Evolutionary conservation across 2,329 filamentous ascomycete genomes (phyloP).

Genomic region (Verticillium longisporum): DNA sequence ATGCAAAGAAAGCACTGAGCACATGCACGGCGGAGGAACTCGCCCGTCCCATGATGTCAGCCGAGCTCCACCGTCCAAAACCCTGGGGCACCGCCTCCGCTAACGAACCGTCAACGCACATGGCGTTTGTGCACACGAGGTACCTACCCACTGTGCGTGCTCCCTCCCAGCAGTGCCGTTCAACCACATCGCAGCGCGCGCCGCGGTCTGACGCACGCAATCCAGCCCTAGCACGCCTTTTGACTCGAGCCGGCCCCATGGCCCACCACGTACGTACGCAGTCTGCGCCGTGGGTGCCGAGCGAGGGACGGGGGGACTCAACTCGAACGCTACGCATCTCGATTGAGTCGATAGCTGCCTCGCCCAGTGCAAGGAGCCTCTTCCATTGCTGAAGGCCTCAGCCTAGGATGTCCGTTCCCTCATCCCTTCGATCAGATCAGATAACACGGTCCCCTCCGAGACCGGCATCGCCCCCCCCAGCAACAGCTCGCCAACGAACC

Average conservation of each 20-base stretch:
- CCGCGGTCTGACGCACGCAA: background rate
- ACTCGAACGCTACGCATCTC: background rate
- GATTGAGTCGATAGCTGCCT: background rate
- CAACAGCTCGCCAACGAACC: background rate
- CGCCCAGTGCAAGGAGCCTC: too few species aligned
- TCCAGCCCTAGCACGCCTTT: background rate
- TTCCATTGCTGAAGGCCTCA: background rate
- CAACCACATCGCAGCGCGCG: background rate
- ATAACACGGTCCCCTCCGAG: background rate
- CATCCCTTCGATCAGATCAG: background rate
- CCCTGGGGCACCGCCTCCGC: background rate
- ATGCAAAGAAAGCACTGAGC: background rate
- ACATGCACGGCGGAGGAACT: background rate
- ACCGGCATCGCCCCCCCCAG: background rate
- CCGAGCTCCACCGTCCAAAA: background rate
- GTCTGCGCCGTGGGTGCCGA: background rate
- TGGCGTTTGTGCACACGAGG: background rate
- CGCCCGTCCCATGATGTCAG: background rate
- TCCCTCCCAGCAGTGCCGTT: background rate
- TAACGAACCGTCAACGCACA: background rate
- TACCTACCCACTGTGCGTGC: background rate
- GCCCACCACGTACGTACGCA: background rate
- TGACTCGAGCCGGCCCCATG: background rate
- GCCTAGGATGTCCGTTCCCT: too few species aligned
- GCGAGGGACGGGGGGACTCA: background rate